These are phyloP conservation scores for Saccharomycopsis babjevae DNA, from an alignment of 805 yeast species.

Conservation along the genomic window DNA sequence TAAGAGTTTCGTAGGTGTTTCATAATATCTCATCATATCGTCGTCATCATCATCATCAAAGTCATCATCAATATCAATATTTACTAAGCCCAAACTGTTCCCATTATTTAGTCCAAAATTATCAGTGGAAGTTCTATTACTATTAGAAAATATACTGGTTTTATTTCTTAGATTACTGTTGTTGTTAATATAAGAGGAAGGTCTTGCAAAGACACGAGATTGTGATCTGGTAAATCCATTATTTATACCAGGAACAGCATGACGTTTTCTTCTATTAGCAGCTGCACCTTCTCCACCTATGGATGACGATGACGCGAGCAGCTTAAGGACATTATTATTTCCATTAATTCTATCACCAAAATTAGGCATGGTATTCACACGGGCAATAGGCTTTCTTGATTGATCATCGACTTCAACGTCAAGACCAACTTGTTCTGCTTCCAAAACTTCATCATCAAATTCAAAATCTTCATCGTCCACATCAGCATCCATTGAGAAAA, in stretches of 20 bases:
- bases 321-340: background rate
- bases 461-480: background rate
- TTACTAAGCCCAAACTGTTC: background rate
- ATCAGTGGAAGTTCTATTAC: background rate
- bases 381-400: background rate
- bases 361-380: background rate
- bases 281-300: background rate
- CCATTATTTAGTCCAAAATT: background rate
- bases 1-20: background rate
- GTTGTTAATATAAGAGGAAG: background rate
- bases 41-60: background rate
- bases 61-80: background rate
- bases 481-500: background rate
- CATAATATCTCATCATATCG: background rate
- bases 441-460: background rate
- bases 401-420: background rate
- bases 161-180: background rate
- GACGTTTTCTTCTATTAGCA: background rate
- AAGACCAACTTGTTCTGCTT: background rate
- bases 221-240: background rate
- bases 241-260: background rate
- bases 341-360: background rate
- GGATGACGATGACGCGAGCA: background rate
- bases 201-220: background rate
- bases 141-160: background rate